Percentiles rank a stretch among this genome's conserved stretches.
These are phyloP conservation scores for Dioscorea alata DNA, from an alignment of 106 monocot genomes.

Conservation along the genomic window DNA sequence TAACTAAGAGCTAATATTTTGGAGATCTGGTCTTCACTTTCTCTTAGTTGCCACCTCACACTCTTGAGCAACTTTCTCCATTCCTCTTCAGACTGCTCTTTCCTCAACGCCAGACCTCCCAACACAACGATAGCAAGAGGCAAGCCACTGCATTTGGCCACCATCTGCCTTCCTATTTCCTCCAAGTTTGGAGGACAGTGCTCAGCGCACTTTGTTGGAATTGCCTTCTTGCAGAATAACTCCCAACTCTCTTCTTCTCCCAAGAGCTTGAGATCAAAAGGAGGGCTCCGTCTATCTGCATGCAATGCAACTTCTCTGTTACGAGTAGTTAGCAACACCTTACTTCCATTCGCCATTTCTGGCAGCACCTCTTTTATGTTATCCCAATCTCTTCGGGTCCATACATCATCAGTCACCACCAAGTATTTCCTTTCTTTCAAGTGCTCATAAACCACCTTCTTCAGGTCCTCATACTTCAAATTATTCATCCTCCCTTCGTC, in stretches of 20 bases:
- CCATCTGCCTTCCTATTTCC: slow-evolving; percentile 1
- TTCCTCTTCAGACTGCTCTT: neutral
- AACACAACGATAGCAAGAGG: slow-evolving; percentile 9
- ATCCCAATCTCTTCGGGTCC: neutral
- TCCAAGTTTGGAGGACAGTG: neutral
- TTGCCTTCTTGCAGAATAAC: slow-evolving; percentile 2
- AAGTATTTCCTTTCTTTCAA: neutral
- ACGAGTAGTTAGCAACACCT: slow-evolving; percentile 5
- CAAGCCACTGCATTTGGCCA: neutral
- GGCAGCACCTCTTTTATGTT: neutral
- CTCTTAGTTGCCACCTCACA: neutral
- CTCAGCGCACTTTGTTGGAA: neutral
- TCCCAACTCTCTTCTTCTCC: slow-evolving; percentile 11
- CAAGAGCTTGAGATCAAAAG: neutral
- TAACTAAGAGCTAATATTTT: slow-evolving; percentile 14
- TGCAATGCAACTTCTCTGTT: neutral
- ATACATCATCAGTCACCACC: slow-evolving; percentile 2
- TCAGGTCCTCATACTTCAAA: too few species aligned
- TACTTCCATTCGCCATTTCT: neutral
- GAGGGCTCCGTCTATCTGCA: neutral
- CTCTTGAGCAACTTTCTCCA: neutral
- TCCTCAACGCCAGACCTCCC: neutral
- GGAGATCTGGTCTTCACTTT: neutral
- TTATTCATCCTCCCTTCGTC: too few species aligned
- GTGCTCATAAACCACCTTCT: neutral